These are phyloP conservation scores for Globisporangium nagaii DNA, from an alignment of 352 stramenopile species.

Conservation along the genomic window DNA sequence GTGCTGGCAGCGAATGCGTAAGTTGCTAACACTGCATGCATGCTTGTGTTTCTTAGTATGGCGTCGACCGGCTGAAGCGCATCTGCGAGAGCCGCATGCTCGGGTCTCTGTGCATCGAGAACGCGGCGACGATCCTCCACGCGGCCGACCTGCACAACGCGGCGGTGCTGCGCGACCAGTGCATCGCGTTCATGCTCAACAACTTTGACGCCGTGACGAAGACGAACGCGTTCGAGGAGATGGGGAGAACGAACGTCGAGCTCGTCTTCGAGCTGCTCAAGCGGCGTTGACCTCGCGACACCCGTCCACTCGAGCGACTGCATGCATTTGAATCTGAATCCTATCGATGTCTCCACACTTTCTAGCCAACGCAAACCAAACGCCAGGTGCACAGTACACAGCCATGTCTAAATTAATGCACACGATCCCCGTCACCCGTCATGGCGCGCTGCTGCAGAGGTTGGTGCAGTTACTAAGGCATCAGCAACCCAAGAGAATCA, in stretches of 20 bases:
- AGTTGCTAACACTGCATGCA: background rate
- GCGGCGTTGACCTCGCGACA: constrained; percentile 44
- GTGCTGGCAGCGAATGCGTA: no score
- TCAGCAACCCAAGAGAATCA: no score
- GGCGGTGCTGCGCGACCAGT: constrained; percentile 90
- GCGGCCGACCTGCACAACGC: constrained; percentile 95
- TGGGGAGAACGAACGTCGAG: constrained; percentile 97
- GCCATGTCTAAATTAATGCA: background rate
- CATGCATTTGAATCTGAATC: background rate
- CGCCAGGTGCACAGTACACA: no score
- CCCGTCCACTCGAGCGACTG: background rate
- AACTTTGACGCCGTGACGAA: constrained; percentile 98
- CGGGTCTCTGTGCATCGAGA: constrained; percentile 93
- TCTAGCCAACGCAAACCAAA: background rate
- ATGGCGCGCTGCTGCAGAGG: no score
- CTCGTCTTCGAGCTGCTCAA: constrained; percentile 97
- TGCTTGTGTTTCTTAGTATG: constrained; percentile 41
- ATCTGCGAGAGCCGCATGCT: constrained; percentile 97
- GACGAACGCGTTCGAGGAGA: constrained; percentile 96
- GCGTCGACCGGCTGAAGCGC: constrained; percentile 83
- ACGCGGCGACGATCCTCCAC: constrained; percentile 95
- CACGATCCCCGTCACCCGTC: no score
- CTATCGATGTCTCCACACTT: background rate
- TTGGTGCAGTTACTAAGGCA: no score
- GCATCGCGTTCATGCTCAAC: constrained; percentile 95